Evolutionary conservation across 768 basidiomycete genomes (phyloP).

Genomic region (Suillus fuscotomentosus): DNA sequence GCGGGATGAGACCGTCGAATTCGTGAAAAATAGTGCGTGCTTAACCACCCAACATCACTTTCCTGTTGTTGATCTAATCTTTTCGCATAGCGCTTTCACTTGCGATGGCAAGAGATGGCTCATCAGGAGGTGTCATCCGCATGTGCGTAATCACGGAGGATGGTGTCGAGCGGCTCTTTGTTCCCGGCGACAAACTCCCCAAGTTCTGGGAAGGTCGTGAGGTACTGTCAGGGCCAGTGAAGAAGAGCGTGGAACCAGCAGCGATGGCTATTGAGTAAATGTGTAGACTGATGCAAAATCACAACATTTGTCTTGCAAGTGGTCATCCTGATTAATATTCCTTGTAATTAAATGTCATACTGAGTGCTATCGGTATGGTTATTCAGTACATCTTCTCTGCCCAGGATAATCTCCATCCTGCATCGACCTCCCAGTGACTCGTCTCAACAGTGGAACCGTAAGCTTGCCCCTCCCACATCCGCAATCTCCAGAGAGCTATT

Average conservation of each 20-base stretch:
- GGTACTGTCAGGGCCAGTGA: conserved; percentile 46
- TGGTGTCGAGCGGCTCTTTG: conserved; percentile 87
- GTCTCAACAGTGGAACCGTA: conserved; percentile 14
- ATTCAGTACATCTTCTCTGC: conserved; percentile 7
- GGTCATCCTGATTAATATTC: background rate
- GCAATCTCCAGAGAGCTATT: conserved; percentile 74
- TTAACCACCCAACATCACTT: background rate
- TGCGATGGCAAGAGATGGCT: conserved; percentile 97
- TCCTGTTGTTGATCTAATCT: background rate
- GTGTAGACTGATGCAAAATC: background rate
- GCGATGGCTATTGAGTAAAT: conserved; percentile 47
- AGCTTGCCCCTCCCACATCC: conserved; percentile 67
- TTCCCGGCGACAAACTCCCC: conserved; percentile 88
- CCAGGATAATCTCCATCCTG: conserved; percentile 23
- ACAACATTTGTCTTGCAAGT: background rate
- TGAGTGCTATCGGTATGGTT: background rate
- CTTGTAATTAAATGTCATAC: background rate
- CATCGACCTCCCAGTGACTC: conserved; percentile 40
- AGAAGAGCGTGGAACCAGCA: conserved; percentile 23
- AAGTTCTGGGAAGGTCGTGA: conserved; percentile 88
- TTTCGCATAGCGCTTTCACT: conserved; percentile 74
- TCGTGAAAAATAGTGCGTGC: conserved; percentile 91
- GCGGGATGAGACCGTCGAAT: conserved; percentile 85
- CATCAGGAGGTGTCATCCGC: conserved; percentile 95
- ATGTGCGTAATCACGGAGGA: conserved; percentile 97